Base-by-base conservation (phyloP, 202 grass and related monocot genomes). In the Zizania palustris region DNA sequence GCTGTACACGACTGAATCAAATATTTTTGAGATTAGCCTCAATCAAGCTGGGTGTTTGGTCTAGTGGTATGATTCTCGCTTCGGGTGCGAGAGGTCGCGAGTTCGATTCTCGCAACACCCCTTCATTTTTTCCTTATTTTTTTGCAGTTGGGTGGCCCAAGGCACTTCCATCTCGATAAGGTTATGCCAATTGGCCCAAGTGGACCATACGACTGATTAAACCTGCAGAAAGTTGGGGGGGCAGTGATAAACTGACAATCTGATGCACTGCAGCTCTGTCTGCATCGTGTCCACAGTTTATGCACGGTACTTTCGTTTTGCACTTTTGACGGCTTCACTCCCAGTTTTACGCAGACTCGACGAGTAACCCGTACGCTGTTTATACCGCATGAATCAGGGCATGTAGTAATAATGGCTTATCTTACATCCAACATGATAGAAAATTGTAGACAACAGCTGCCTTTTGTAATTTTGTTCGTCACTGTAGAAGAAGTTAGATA, bases 21-120 rank as follows among this genome's bases (percentile, higher is more conserved):
- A 3, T 48, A 12, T 48, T 11, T 14, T 48, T 14, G 11, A 13
- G 11, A n/a, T n/a, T n/a, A n/a, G n/a, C n/a, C n/a, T 14, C 4
- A 4, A 0, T 13, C 11, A 64, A 46, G 0, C 0, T 0, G 85
- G 89, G 89, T 88, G 89, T 92, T 92, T 88, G 86, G 86, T 92
- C 89, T 89, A 92, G 89, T 92, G 89, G 89, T 83, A 92, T 88
- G 86, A 86, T 88, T 92, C 89, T 92, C 89, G 89, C 89, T 92
- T 92, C 89, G 86, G 86, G 79, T 92, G 89, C 79, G 89, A 92
- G 89, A 92, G 89, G 89, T 83, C 61, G 82, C 70, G 86, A 92
- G 89, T 92, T 92, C 89, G 89, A 92, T 92, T 92, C 82, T 88
- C 89, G 89, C 82, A 92, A 92, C 89, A 88, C 89, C 85, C 89